phyloP scores from a whole-genome alignment of 495 filamentous ascomycete species.

The Cetradonia linearis region DNA sequence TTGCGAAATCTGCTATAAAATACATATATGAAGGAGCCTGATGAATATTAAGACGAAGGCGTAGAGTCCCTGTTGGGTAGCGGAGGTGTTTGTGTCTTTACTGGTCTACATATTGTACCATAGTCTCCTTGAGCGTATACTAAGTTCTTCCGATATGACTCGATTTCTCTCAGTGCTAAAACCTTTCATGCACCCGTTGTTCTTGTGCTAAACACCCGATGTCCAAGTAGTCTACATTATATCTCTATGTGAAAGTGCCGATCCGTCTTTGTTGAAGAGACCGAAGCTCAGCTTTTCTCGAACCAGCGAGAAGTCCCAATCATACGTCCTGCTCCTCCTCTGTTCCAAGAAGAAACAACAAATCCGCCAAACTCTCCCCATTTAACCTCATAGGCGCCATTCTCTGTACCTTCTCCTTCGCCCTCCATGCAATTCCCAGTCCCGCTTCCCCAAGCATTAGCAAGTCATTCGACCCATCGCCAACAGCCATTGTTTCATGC shows the following conservation, averaged over 20 bases:
- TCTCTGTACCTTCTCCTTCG: conserved; percentile 83
- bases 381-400: conserved; percentile 77
- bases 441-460: conserved; percentile 85
- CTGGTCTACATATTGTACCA: conserved; percentile 7
- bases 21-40: conserved; percentile 1
- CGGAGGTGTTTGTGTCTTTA: background rate
- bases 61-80: conserved; percentile 6
- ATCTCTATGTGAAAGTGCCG: background rate
- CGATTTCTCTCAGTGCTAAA: background rate
- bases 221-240: background rate
- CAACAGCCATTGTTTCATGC: conserved; percentile 73
- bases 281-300: too few species aligned
- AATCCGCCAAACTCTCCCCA: conserved; percentile 62
- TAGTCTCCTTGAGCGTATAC: conserved; percentile 5
- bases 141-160: background rate
- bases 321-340: background rate
- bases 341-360: conserved; percentile 65
- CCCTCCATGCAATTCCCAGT: conserved; percentile 85
- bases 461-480: conserved; percentile 92
- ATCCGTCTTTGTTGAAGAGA: background rate
- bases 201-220: background rate
- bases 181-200: background rate
- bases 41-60: background rate
- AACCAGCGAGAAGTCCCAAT: too few species aligned
- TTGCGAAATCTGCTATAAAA: background rate